phyloP scores from a whole-genome alignment of 23 red algal genomes.

The Gracilaria domingensis region DNA sequence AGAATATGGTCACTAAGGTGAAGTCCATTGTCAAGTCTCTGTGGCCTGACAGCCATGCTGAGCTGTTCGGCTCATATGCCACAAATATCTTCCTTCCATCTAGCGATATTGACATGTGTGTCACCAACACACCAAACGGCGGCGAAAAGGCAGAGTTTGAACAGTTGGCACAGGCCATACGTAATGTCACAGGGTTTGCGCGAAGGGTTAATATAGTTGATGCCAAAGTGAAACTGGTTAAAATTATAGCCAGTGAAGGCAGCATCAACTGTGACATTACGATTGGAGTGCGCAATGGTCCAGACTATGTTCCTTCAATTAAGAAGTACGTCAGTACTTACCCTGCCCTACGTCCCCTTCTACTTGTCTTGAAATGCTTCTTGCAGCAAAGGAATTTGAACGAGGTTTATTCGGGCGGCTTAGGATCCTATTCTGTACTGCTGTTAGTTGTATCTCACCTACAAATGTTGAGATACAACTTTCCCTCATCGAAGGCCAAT shows the following conservation, averaged over 20 bases:
- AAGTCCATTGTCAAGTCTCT: constrained; percentile 66
- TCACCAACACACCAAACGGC: constrained; percentile 71
- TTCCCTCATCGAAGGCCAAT: constrained; percentile 72
- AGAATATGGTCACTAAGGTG: constrained; percentile 54
- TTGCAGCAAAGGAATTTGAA: constrained; percentile 87
- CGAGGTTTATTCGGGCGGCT: constrained; percentile 86
- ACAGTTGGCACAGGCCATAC: constrained; percentile 73
- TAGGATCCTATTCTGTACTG: constrained; percentile 85
- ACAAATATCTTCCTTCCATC: constrained; percentile 77
- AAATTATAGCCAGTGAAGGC: constrained; percentile 69
- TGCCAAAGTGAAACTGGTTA: constrained; percentile 89
- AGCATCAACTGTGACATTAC: constrained; percentile 92
- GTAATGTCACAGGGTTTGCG: constrained; percentile 76
- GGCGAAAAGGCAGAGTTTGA: constrained; percentile 73
- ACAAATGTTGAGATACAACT: constrained; percentile 86
- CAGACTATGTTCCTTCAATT: constrained; percentile 78
- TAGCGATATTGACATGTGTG: constrained; percentile 95
- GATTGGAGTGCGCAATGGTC: constrained; percentile 71
- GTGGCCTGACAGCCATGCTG: constrained; percentile 69
- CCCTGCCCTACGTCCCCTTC: constrained; percentile 78
- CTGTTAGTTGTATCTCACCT: constrained; percentile 91
- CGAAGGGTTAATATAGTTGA: constrained; percentile 70
- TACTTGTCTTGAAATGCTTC: constrained; percentile 90
- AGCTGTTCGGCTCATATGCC: constrained; percentile 90
- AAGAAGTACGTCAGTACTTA: constrained; percentile 71